A percentile compares a stretch with the other conserved stretches of the same genome.
Evolutionary conservation across 108 stramenopile species (phyloP).

Genomic region (Pinguiococcus pyrenoidosus): DNA sequence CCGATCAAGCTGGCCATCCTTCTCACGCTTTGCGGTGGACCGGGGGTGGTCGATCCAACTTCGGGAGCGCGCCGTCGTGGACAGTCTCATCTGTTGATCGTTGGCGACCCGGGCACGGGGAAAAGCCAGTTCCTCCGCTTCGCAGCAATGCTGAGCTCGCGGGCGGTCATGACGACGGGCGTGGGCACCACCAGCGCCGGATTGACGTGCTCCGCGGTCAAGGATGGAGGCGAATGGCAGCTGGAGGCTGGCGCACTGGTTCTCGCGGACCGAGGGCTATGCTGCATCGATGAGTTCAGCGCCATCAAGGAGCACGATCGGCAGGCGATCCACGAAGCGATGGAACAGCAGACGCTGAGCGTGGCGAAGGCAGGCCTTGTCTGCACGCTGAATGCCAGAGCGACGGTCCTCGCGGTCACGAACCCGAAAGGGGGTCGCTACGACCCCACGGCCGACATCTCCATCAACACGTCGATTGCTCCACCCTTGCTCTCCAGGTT

Average conservation of each 20-base stretch:
- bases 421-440: conserved; percentile 55
- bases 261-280: conserved; percentile 85
- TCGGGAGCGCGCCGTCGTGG: conserved; percentile 16
- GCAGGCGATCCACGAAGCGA: conserved; percentile 91
- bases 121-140: conserved; percentile 85
- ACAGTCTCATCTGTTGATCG: conserved; percentile 24
- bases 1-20: conserved; percentile 83
- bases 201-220: conserved; percentile 91
- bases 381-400: conserved; percentile 78
- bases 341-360: conserved; percentile 93
- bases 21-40: conserved; percentile 79
- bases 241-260: conserved; percentile 95
- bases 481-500: conserved; percentile 90
- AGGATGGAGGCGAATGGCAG: conserved; percentile 74
- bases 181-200: conserved; percentile 93
- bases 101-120: conserved; percentile 48
- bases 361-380: conserved; percentile 96
- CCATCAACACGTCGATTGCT: conserved; percentile 79
- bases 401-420: conserved; percentile 82
- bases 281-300: conserved; percentile 84
- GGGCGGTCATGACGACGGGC: conserved; percentile 88
- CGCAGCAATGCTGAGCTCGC: conserved; percentile 69
- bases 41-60: conserved; percentile 26
- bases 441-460: conserved; percentile 36
- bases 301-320: conserved; percentile 36